Evolutionary conservation across 2,329 filamentous ascomycete species (phyloP), one percentile per base, ranked within the genome.

Genomic region (Fusarium irregulare): DNA sequence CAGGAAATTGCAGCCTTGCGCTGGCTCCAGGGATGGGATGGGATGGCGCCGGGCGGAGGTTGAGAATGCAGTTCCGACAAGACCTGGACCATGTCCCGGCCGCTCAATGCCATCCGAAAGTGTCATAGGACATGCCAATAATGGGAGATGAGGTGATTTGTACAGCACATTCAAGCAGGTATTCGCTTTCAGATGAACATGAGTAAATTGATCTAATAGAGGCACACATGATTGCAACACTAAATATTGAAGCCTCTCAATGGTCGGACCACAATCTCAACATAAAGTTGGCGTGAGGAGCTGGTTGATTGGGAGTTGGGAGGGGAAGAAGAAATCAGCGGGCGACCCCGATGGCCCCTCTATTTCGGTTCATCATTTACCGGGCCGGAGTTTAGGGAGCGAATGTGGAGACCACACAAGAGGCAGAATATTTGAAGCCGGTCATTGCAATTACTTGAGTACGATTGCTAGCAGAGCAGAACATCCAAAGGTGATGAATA

Each of bases 71-170:
- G 60, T 53, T 53, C 51, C 60, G 53, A 69, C 32, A 30, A 61
- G 47, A 68, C 65, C 68, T 71, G 60, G 60, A 65, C 68, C 68
- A 68, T 71, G 64, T 49, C 64, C 48, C 56, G 48, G 49, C 48
- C 49, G 44, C 53, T 37, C 30, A 49, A 44, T 42, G 13, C 10
- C 56, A 47, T 58, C 57, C 67, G 44, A 56, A 60, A 47, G 37
- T 50, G 63, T 47, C 41, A 63, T 44, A 63, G 53, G 57, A 30
- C 25, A 60, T 55, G 47, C 23, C 41, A 28, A 41, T 23, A 40
- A 48, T 23, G 44, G 41, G 32, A 46, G 44, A 53, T 54, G 42
- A 54, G 37, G 50, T 47, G 58, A 60, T 57, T 70, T 25, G 32
- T 41, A 27, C 18, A 51, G 48, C 16, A 27, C 18, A 41, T 51